phyloP scores from a whole-genome alignment of 306 rosid species.

The Begonia masoniana region DNA sequence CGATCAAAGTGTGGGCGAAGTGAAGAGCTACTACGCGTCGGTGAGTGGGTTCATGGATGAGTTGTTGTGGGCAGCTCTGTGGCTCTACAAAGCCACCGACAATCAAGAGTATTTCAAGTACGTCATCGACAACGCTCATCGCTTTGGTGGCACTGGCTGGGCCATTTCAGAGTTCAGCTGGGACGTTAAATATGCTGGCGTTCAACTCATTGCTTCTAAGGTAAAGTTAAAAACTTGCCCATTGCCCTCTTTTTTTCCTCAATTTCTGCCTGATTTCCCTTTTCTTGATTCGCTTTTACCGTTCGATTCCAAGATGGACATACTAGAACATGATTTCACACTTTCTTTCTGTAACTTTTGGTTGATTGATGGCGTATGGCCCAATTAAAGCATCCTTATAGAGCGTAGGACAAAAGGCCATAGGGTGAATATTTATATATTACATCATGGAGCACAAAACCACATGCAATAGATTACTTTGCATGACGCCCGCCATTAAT shows the following conservation, averaged over 20 bases:
- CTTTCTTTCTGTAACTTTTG: background rate
- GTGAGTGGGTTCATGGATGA: constrained; percentile 86
- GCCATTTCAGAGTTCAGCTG: constrained; percentile 66
- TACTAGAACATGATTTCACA: background rate
- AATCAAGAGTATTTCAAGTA: constrained; percentile 42
- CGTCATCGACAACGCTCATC: constrained; percentile 30
- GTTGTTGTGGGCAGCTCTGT: constrained; percentile 74
- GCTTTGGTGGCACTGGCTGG: constrained; percentile 77
- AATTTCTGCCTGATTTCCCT: background rate
- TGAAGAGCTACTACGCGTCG: constrained; percentile 48
- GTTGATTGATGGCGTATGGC: background rate
- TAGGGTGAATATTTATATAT: too few species aligned
- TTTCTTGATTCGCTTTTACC: background rate
- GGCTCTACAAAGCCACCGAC: constrained; percentile 57
- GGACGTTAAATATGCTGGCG: constrained; percentile 67
- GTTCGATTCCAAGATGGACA: background rate
- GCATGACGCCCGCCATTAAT: background rate
- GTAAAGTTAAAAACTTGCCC: constrained; percentile 14
- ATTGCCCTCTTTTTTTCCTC: too few species aligned
- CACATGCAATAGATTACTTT: background rate
- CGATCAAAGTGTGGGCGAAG: constrained; percentile 59
- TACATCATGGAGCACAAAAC: background rate
- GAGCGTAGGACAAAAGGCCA: background rate
- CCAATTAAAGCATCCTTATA: background rate
- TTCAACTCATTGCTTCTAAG: constrained; percentile 66